phyloP scores from a whole-genome alignment of 1,284 basidiomycete species.

The Ganoderma multipileum region DNA sequence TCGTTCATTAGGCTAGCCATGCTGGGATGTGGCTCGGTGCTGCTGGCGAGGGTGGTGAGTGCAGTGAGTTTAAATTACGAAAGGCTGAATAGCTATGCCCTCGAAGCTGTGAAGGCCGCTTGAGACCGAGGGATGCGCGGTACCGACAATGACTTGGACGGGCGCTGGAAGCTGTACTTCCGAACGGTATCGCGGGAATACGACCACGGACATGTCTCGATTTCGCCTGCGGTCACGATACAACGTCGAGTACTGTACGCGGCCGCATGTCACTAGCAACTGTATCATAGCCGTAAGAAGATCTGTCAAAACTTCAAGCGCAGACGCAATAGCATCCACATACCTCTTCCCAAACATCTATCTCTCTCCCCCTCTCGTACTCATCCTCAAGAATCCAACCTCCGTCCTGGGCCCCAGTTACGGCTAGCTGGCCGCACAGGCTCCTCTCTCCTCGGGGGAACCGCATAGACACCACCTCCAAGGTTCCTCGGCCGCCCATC shows the following conservation, averaged over 20 bases:
- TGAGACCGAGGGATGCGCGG: background rate
- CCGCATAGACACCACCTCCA: constrained; percentile 41
- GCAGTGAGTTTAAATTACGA: background rate
- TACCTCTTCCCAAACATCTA: background rate
- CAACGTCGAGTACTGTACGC: background rate
- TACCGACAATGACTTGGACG: background rate
- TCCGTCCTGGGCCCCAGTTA: constrained; percentile 49
- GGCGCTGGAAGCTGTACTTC: background rate
- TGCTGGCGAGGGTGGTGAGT: background rate
- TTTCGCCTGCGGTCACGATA: background rate
- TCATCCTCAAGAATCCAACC: constrained; percentile 40
- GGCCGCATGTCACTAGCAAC: background rate
- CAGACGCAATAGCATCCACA: background rate
- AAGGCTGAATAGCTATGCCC: background rate
- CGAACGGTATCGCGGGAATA: background rate
- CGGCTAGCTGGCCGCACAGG: constrained; percentile 38
- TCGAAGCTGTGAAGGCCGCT: background rate
- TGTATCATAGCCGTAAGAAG: background rate
- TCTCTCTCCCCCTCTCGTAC: background rate
- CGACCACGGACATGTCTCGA: background rate
- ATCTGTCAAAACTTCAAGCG: constrained; percentile 6
- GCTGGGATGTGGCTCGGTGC: background rate
- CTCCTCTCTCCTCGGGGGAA: constrained; percentile 39
- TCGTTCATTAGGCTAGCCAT: constrained; percentile 53
- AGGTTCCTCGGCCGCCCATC: constrained; percentile 22